These are phyloP conservation scores for Mycena rosella DNA, from an alignment of 768 basidiomycete species.

Conservation along the genomic window DNA sequence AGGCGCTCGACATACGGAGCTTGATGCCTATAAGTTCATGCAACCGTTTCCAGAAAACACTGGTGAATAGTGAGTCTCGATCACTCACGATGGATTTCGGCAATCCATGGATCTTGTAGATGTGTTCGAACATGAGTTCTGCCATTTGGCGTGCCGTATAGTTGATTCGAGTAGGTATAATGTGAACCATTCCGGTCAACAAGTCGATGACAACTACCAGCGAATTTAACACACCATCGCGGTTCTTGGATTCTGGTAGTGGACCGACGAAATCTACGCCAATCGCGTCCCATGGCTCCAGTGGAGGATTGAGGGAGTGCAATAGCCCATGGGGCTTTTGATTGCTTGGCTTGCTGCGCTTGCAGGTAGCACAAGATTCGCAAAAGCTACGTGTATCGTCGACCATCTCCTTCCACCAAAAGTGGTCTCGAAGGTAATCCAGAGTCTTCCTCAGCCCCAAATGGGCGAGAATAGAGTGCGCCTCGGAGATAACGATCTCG, in stretches of 20 bases:
- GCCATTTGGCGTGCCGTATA: conserved; percentile 1
- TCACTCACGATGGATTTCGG: conserved; percentile 2
- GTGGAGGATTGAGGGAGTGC: not conserved
- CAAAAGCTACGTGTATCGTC: not conserved
- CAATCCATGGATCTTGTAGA: not conserved
- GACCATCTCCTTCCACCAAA: conserved; percentile 18
- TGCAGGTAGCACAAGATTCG: not conserved
- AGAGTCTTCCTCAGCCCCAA: conserved; percentile 1
- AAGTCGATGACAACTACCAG: not conserved
- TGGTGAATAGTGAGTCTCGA: not conserved
- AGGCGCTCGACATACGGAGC: not conserved
- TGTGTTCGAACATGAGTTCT: not conserved
- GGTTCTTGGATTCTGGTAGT: not conserved
- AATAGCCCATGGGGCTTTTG: not conserved
- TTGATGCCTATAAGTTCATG: conserved; percentile 1
- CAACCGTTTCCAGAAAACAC: not conserved
- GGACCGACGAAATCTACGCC: conserved; percentile 5
- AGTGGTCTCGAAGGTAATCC: conserved; percentile 10
- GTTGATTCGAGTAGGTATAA: not conserved
- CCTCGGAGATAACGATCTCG: conserved; percentile 2
- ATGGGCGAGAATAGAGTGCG: conserved; percentile 5
- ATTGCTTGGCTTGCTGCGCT: not conserved
- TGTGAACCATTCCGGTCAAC: not conserved
- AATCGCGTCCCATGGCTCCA: not conserved
- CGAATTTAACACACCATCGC: not conserved